Conservation (phyloP, 768 basidiomycete species). For the Fomitopsis serialis region DNA sequence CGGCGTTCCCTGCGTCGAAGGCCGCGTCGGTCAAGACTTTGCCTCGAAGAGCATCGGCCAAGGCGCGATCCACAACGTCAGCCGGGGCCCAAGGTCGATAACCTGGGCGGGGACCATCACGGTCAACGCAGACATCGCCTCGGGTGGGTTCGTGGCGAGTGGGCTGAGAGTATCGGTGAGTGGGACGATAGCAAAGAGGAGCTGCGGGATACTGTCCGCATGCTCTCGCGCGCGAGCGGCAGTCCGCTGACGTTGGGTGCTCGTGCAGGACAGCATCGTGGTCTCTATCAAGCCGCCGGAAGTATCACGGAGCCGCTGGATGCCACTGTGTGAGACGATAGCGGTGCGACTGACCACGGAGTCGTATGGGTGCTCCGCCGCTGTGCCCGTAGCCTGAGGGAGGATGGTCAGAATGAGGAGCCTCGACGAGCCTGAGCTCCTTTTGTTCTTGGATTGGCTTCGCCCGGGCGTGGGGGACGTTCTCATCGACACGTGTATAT, state of each 20-base stretch:
- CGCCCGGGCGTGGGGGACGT: too few species aligned
- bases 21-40: neutral
- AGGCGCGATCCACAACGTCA: conserved; percentile 16
- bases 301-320: conserved; percentile 6
- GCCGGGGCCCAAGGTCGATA: conserved; percentile 7
- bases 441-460: too few species aligned
- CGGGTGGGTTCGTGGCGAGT: conserved; percentile 18
- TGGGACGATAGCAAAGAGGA: neutral
- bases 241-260: neutral
- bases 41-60: conserved; percentile 12
- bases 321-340: conserved; percentile 15
- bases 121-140: conserved; percentile 7
- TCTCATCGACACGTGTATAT: too few species aligned
- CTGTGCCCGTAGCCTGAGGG: conserved; percentile 5
- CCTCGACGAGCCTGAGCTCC: too few species aligned
- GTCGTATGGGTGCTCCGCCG: conserved; percentile 12
- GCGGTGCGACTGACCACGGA: conserved; percentile 21
- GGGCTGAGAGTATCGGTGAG: conserved; percentile 20
- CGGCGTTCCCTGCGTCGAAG: neutral
- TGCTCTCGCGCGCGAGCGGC: neutral
- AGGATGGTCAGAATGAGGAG: neutral
- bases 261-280: conserved; percentile 20
- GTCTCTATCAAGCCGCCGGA: conserved; percentile 17
- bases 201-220: neutral
- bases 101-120: conserved; percentile 22